Evolutionary conservation across 805 yeast species (phyloP).

Genomic region (Starmerella vitae): DNA sequence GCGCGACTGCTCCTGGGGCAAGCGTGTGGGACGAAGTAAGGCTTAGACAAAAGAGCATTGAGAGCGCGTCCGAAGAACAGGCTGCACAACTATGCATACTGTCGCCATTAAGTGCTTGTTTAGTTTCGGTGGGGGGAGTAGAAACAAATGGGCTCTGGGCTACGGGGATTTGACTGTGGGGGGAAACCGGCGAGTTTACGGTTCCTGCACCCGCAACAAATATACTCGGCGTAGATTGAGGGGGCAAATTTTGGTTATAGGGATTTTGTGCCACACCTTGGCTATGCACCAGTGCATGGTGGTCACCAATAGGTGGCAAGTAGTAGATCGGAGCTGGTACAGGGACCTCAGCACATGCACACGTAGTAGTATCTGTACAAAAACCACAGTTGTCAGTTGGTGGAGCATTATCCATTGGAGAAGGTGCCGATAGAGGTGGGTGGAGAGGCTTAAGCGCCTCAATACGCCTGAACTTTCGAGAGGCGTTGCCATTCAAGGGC

Average conservation of each 20-base stretch:
- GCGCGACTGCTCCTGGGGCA: constrained; percentile 29
- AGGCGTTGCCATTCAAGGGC: background rate
- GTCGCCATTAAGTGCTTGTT: too few relatives aligned
- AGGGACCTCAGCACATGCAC: constrained; percentile 58
- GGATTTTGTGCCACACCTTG: too few relatives aligned
- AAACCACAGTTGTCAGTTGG: constrained; percentile 64
- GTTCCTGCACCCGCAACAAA: too few relatives aligned
- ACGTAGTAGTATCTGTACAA: constrained; percentile 77
- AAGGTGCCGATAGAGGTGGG: constrained; percentile 8
- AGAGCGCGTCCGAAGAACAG: constrained; percentile 44
- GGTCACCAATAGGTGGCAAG: too few relatives aligned
- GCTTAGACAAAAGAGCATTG: constrained; percentile 62
- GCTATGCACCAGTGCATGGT: too few relatives aligned
- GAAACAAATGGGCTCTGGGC: background rate
- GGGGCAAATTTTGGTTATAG: too few relatives aligned
- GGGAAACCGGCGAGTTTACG: too few relatives aligned
- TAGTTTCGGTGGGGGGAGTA: background rate
- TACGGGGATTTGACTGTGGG: too few relatives aligned
- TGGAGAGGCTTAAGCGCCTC: constrained; percentile 9
- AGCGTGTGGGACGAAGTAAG: constrained; percentile 16
- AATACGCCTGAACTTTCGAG: constrained; percentile 5
- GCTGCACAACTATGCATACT: constrained; percentile 44
- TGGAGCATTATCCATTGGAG: constrained; percentile 11
- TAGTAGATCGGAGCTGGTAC: too few relatives aligned
- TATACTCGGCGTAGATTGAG: too few relatives aligned